These are phyloP conservation scores for Candida fluviatilis DNA, from an alignment of 805 yeast species.

Conservation along the genomic window DNA sequence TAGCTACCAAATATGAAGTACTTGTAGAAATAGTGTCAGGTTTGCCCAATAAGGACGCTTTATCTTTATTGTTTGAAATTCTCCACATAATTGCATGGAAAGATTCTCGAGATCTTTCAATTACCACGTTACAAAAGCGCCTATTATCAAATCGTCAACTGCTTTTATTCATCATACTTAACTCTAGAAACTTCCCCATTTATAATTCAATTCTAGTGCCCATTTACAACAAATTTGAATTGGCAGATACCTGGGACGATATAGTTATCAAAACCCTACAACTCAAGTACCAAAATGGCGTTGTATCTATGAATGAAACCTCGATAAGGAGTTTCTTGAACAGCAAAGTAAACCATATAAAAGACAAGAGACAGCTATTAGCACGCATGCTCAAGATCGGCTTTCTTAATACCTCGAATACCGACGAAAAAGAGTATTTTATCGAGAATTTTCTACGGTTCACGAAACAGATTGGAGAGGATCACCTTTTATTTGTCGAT, in stretches of 20 bases:
- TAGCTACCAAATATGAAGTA: slow-evolving; percentile 15
- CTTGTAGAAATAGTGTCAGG: slow-evolving; percentile 22
- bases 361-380: slow-evolving; percentile 19
- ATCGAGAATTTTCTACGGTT: slow-evolving; percentile 15
- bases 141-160: slow-evolving; percentile 16
- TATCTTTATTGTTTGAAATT: slow-evolving; percentile 16
- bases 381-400: slow-evolving; percentile 13
- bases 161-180: slow-evolving; percentile 24
- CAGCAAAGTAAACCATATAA: slow-evolving; percentile 7
- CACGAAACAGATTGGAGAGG: slow-evolving; percentile 14
- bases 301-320: slow-evolving; percentile 9
- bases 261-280: slow-evolving; percentile 20
- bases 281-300: slow-evolving; percentile 10
- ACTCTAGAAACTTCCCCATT: slow-evolving; percentile 18
- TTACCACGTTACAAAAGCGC: slow-evolving; percentile 13
- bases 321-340: slow-evolving; percentile 13
- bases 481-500: slow-evolving; percentile 14
- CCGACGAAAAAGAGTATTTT: slow-evolving; percentile 11
- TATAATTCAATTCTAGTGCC: slow-evolving; percentile 19
- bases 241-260: slow-evolving; percentile 19
- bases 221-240: slow-evolving; percentile 7
- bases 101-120: background rate
- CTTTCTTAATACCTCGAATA: slow-evolving; percentile 12
- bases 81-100: slow-evolving; percentile 21
- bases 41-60: slow-evolving; percentile 12